phyloP scores from a whole-genome alignment of 345 rosid species.

The Citrus medica region DNA sequence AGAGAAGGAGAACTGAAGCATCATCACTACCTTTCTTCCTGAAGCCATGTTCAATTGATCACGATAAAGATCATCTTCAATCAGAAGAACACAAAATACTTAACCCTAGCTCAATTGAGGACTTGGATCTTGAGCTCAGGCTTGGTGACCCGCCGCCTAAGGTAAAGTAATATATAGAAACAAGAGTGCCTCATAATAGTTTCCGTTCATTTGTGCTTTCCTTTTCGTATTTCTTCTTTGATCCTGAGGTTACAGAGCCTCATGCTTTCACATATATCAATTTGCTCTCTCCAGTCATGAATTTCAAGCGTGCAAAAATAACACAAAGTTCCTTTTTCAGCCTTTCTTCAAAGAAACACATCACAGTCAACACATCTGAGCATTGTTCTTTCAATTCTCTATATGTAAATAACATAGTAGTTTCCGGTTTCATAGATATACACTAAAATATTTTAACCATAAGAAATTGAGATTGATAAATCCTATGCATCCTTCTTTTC shows the following conservation, averaged over 20 bases:
- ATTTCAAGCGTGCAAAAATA: slow-evolving; percentile 28
- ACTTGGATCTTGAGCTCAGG: slow-evolving; percentile 92
- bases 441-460: slow-evolving; percentile 1
- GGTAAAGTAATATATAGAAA: slow-evolving; percentile 37
- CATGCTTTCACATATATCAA: slow-evolving; percentile 27
- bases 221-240: slow-evolving; percentile 6
- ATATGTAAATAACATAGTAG: not conserved
- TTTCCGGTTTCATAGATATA: slow-evolving; percentile 15
- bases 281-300: slow-evolving; percentile 14
- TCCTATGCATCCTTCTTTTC: not conserved
- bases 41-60: slow-evolving; percentile 36
- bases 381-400: not conserved
- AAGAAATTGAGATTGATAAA: slow-evolving; percentile 2
- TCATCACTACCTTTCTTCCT: slow-evolving; percentile 42
- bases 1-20: slow-evolving; percentile 48
- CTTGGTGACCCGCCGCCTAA: slow-evolving; percentile 59
- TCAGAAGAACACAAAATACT: slow-evolving; percentile 34
- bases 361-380: not conserved
- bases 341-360: slow-evolving; percentile 1
- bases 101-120: slow-evolving; percentile 45
- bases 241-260: slow-evolving; percentile 12
- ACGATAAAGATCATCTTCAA: slow-evolving; percentile 29
- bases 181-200: slow-evolving; percentile 18
- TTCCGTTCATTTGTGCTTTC: slow-evolving; percentile 17
- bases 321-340: not conserved